Evolutionary conservation across 78 protist species (phyloP).

Genomic region (Dictyostelium firmibasis): DNA sequence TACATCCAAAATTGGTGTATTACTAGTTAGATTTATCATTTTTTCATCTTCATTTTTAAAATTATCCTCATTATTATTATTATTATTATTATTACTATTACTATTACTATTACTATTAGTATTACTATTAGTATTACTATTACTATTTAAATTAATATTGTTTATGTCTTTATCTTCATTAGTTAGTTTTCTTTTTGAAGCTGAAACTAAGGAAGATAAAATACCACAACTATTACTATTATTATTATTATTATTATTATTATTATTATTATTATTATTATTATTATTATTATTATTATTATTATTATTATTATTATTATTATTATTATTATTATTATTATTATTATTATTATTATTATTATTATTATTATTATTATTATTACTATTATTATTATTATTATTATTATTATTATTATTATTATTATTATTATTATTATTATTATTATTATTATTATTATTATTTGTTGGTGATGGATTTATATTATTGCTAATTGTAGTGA

Average conservation of each 20-base stretch:
- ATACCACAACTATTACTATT: background rate
- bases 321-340: background rate
- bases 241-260: background rate
- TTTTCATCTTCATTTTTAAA: background rate
- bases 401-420: background rate
- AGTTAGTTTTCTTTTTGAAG: background rate
- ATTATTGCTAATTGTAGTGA: background rate
- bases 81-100: slow-evolving; percentile 5
- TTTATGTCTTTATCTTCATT: background rate
- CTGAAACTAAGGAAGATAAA: background rate
- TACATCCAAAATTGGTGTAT: background rate
- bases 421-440: background rate
- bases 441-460: background rate
- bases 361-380: background rate
- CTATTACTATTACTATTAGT: no score
- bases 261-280: background rate
- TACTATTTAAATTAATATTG: background rate
- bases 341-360: background rate
- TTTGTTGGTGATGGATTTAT: background rate
- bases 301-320: background rate
- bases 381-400: background rate
- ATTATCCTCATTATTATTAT: background rate
- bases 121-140: no score
- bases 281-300: background rate
- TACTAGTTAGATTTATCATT: background rate